phyloP scores from a whole-genome alignment of 2,329 filamentous ascomycete genomes.

The Fusarium nygamai region DNA sequence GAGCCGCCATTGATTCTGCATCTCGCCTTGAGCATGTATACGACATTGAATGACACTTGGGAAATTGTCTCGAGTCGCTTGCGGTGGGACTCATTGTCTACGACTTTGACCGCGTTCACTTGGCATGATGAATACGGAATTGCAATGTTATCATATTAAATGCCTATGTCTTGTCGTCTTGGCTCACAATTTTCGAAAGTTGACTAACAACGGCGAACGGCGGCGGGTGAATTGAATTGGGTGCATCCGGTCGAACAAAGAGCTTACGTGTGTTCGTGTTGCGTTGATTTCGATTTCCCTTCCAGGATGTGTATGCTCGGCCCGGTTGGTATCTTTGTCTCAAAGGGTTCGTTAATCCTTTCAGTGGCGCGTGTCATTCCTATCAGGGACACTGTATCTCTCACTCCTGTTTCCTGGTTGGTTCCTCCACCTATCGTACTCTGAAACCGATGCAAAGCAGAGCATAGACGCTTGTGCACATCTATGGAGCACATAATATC shows the following conservation, averaged over 20 bases:
- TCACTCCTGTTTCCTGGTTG: slow-evolving; percentile 35
- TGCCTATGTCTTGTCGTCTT: slow-evolving; percentile 18
- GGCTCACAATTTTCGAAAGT: neutral
- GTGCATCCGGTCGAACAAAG: neutral
- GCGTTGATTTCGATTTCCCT: slow-evolving; percentile 3
- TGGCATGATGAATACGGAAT: slow-evolving; percentile 14
- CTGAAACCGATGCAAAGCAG: slow-evolving; percentile 31
- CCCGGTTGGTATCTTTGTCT: slow-evolving; percentile 27
- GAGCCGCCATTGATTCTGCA: slow-evolving; percentile 7
- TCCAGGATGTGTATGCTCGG: slow-evolving; percentile 24
- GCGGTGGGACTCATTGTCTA: slow-evolving; percentile 7
- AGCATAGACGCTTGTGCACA: slow-evolving; percentile 33
- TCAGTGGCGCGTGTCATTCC: slow-evolving; percentile 16
- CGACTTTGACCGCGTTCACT: slow-evolving; percentile 1
- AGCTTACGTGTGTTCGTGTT: slow-evolving; percentile 34
- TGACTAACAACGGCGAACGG: too few relatives aligned
- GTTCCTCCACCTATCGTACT: slow-evolving; percentile 18
- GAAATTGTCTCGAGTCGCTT: slow-evolving; percentile 36
- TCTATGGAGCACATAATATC: slow-evolving; percentile 21
- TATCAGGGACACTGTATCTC: slow-evolving; percentile 31
- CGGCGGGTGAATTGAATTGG: neutral
- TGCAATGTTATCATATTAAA: slow-evolving; percentile 7
- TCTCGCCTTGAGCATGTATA: slow-evolving; percentile 27
- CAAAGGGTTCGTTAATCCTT: slow-evolving; percentile 12
- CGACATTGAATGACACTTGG: slow-evolving; percentile 27